A percentile compares a stretch with the other conserved stretches of the same genome.
phyloP scores from a whole-genome alignment of 2,329 filamentous ascomycete genomes.

The Fusarium robinianum region DNA sequence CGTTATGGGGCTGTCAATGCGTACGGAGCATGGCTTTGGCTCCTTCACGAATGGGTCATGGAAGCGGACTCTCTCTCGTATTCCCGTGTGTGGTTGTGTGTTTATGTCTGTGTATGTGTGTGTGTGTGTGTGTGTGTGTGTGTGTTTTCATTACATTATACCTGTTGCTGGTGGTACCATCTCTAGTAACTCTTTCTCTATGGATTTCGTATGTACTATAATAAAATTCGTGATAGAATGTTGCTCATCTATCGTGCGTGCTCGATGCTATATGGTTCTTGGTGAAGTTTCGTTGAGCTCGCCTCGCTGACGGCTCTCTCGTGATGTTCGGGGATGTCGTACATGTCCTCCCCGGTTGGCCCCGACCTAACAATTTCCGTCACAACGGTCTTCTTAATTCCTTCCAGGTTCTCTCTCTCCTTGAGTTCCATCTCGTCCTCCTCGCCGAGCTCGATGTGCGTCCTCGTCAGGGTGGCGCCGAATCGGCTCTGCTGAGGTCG shows the following conservation, averaged over 20 bases:
- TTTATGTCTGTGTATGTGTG: neutral
- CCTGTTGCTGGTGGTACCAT: slow-evolving; percentile 15
- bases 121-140: slow-evolving; percentile 9
- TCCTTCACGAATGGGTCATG: slow-evolving; percentile 13
- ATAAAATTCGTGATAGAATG: slow-evolving; percentile 4
- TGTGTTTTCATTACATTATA: slow-evolving; percentile 26
- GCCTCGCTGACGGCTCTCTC: slow-evolving; percentile 35
- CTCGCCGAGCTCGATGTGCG: slow-evolving; percentile 36
- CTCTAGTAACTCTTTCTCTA: slow-evolving; percentile 25
- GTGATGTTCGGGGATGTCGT: slow-evolving; percentile 33
- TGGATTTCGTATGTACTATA: slow-evolving; percentile 10
- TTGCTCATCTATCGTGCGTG: slow-evolving; percentile 23
- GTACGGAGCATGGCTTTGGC: slow-evolving; percentile 8
- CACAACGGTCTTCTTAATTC: slow-evolving; percentile 32
- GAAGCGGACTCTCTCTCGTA: slow-evolving; percentile 3
- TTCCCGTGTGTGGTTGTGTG: neutral
- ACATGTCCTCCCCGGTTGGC: slow-evolving; percentile 18
- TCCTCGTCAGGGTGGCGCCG: slow-evolving; percentile 23
- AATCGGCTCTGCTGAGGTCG: slow-evolving; percentile 26
- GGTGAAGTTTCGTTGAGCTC: slow-evolving; percentile 28
- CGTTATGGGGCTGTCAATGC: slow-evolving; percentile 8
- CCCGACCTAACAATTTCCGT: slow-evolving; percentile 25
- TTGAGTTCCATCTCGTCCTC: slow-evolving; percentile 35
- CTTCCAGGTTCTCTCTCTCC: slow-evolving; percentile 28
- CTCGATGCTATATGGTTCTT: slow-evolving; percentile 30